Conservation (phyloP, 805 yeast species). For the Pichia eremophila region DNA sequence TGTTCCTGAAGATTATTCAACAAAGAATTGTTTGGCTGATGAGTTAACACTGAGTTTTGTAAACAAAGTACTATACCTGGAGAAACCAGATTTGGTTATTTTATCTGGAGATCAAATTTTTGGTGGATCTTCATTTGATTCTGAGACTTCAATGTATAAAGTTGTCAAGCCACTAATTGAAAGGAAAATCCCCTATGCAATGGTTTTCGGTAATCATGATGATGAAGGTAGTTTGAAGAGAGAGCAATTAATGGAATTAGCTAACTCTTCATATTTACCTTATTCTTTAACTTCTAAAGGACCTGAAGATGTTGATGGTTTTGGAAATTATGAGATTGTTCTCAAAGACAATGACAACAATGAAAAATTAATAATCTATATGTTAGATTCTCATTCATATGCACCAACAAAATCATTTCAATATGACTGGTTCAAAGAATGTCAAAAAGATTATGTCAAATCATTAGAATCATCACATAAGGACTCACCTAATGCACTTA, state of each 20-base stretch:
- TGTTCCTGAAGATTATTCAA: constrained; percentile 35
- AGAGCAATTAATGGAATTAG: constrained; percentile 47
- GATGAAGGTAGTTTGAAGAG: constrained; percentile 70
- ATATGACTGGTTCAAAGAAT: constrained; percentile 67
- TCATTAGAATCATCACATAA: constrained; percentile 11
- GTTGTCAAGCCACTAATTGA: constrained; percentile 57
- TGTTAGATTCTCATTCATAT: constrained; percentile 78
- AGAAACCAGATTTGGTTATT: constrained; percentile 77
- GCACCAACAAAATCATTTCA: constrained; percentile 66
- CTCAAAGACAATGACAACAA: constrained; percentile 27
- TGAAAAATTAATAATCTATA: constrained; percentile 46
- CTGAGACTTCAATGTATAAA: constrained; percentile 74
- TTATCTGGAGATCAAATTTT: constrained; percentile 87
- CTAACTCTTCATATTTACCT: constrained; percentile 42
- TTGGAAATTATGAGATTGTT: constrained; percentile 66
- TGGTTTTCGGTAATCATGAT: constrained; percentile 89
- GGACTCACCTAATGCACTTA: constrained; percentile 37
- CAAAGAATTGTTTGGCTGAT: constrained; percentile 66
- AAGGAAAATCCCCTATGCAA: constrained; percentile 71
- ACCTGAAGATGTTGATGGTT: constrained; percentile 63
- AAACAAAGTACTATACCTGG: constrained; percentile 54
- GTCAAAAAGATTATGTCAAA: constrained; percentile 16
- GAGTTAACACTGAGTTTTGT: constrained; percentile 56
- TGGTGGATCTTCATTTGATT: constrained; percentile 73
- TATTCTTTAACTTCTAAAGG: constrained; percentile 55